Percentiles rank a stretch among this genome's conserved stretches.
Evolutionary conservation across 139 green algal genomes (phyloP).

Genomic region (Volvox africanus): DNA sequence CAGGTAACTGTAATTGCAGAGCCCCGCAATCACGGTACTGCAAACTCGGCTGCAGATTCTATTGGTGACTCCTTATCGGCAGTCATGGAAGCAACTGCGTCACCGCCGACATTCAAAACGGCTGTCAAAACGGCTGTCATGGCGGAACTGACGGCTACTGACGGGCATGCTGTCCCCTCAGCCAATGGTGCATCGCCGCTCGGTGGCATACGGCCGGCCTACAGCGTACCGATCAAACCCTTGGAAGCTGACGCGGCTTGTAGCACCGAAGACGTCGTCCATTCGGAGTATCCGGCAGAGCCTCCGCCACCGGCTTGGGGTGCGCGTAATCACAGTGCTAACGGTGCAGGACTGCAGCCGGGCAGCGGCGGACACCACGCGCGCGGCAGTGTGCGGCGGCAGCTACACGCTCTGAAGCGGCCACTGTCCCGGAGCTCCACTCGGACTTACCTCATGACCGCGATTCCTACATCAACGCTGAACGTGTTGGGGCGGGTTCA

Average conservation of each 20-base stretch:
- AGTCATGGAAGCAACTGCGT: background rate
- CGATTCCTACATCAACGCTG: slow-evolving; percentile 36
- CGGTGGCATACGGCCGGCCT: background rate
- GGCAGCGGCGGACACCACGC: background rate
- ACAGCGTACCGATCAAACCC: slow-evolving; percentile 18
- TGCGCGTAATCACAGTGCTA: background rate
- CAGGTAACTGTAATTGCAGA: background rate
- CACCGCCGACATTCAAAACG: background rate
- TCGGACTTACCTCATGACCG: slow-evolving; percentile 16
- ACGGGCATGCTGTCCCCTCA: background rate
- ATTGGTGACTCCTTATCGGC: too few relatives aligned
- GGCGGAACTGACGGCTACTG: background rate
- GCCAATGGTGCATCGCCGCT: background rate
- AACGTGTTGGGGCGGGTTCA: slow-evolving; percentile 31
- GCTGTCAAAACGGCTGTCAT: background rate
- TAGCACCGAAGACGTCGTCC: background rate
- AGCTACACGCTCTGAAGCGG: slow-evolving; percentile 22
- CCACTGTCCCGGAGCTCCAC: slow-evolving; percentile 39
- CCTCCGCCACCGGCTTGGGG: background rate
- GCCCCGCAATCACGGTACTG: background rate
- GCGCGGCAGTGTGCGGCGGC: slow-evolving; percentile 6
- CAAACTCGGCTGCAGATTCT: too few relatives aligned
- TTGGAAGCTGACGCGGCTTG: background rate
- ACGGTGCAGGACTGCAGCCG: background rate
- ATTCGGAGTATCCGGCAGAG: too few relatives aligned